A percentile compares a stretch with the other conserved stretches of the same genome.
These are phyloP conservation scores for Phytophthora lateralis DNA, from an alignment of 352 stramenopile genomes.

Conservation along the genomic window DNA sequence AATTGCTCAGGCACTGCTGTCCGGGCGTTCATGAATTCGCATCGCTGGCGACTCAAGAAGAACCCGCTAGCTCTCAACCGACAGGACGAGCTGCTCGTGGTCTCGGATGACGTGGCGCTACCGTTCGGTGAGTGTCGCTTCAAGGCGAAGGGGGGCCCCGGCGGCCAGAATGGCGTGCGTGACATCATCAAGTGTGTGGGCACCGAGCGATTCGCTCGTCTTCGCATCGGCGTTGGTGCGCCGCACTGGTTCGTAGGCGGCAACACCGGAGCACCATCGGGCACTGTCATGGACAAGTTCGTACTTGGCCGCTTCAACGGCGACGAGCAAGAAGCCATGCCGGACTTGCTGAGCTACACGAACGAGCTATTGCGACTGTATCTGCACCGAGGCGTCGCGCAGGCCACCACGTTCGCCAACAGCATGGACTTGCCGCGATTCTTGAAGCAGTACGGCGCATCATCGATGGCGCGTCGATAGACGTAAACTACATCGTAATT, in stretches of 20 bases:
- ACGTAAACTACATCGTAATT: conserved; percentile 3
- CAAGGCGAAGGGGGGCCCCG: conserved; percentile 75
- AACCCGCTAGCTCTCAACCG: conserved; percentile 79
- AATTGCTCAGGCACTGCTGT: conserved; percentile 84
- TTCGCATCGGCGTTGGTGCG: conserved; percentile 82
- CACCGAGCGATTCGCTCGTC: conserved; percentile 80
- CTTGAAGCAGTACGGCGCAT: conserved; percentile 40
- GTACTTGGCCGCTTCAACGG: conserved; percentile 79
- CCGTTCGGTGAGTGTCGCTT: conserved; percentile 86
- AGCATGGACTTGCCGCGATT: conserved; percentile 73
- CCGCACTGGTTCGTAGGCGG: conserved; percentile 78
- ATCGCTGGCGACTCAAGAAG: conserved; percentile 86
- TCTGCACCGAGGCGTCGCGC: conserved; percentile 76
- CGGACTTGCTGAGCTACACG: conserved; percentile 62
- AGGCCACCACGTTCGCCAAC: conserved; percentile 77
- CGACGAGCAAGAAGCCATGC: conserved; percentile 80
- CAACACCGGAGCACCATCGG: conserved; percentile 66
- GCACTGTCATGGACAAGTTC: conserved; percentile 86
- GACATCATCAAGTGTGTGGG: conserved; percentile 89
- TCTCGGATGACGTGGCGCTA: conserved; percentile 81
- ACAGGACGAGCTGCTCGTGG: conserved; percentile 85
- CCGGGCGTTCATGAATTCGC: conserved; percentile 77
- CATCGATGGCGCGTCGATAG: conserved; percentile 14
- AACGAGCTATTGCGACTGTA: conserved; percentile 83
- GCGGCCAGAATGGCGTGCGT: conserved; percentile 81